These are phyloP conservation scores for Trichophyton verrucosum DNA, from an alignment of 2,329 filamentous ascomycete species.

Conservation along the genomic window DNA sequence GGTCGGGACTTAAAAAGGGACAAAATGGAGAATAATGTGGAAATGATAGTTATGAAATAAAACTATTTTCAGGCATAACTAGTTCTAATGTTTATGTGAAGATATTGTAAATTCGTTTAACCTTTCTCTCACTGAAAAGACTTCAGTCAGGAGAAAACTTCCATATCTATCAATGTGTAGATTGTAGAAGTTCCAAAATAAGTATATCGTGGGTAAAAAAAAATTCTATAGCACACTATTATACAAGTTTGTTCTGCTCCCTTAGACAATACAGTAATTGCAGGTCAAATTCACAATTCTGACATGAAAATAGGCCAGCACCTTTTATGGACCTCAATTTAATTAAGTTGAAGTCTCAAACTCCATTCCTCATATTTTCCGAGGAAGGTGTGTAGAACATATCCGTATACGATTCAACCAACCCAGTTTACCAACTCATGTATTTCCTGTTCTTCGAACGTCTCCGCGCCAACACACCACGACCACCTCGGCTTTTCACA, in stretches of 20 bases:
- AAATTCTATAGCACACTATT: background rate
- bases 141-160: no score
- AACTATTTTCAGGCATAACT: background rate
- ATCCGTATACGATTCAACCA: background rate
- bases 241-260: background rate
- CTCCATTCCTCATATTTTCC: background rate
- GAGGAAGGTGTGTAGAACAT: background rate
- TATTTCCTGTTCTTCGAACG: slow-evolving; percentile 41
- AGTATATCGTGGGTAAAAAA: background rate
- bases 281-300: background rate
- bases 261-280: background rate
- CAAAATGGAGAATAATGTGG: slow-evolving; percentile 1
- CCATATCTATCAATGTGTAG: background rate
- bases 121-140: no score
- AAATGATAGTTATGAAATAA: background rate
- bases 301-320: background rate
- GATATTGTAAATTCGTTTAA: background rate
- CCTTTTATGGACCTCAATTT: background rate
- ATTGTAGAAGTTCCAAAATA: background rate
- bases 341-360: background rate
- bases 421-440: background rate
- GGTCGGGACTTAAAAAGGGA: background rate
- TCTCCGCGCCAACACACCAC: slow-evolving; percentile 43
- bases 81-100: background rate
- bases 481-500: slow-evolving; percentile 41